A percentile compares a stretch with the other conserved stretches of the same genome.
Evolutionary conservation across 306 rosid genomes (phyloP).

Genomic region (Cucumis cinereus): DNA sequence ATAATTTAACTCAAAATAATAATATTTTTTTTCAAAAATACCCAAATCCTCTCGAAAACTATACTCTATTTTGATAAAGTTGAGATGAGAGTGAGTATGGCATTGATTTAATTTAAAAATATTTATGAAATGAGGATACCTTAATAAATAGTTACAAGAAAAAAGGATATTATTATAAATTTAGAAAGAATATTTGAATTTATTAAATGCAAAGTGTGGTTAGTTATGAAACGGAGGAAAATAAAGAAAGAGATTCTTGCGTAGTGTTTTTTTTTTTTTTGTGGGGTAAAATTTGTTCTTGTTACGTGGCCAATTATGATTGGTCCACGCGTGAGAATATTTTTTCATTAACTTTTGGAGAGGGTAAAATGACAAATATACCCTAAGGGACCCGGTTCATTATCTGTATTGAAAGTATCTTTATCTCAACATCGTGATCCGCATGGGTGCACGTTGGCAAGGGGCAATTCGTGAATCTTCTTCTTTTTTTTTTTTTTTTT

Average conservation of each 20-base stretch:
- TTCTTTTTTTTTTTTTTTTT: background rate
- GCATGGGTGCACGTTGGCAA: slow-evolving; percentile 6
- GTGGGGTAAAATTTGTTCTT: background rate
- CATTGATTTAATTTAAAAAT: too few species aligned
- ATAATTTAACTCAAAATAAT: too few species aligned
- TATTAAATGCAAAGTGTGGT: background rate
- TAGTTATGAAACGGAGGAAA: background rate
- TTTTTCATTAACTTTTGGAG: background rate
- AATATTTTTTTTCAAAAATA: too few species aligned
- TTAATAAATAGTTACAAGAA: too few species aligned
- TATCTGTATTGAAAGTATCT: background rate
- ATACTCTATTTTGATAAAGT: too few species aligned
- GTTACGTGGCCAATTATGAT: background rate
- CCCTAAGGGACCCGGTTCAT: background rate
- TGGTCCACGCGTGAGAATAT: background rate
- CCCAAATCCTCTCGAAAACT: too few species aligned
- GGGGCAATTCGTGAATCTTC: background rate
- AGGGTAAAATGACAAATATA: background rate
- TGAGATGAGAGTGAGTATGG: too few species aligned
- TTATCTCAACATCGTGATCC: background rate
- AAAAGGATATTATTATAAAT: too few species aligned
- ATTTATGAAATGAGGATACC: too few species aligned
- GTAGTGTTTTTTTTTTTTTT: background rate
- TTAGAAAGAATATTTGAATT: too few species aligned
- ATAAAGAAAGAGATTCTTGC: background rate